Base-by-base conservation (phyloP, 2,329 filamentous ascomycete species). In the Grosmannia serpens region DNA sequence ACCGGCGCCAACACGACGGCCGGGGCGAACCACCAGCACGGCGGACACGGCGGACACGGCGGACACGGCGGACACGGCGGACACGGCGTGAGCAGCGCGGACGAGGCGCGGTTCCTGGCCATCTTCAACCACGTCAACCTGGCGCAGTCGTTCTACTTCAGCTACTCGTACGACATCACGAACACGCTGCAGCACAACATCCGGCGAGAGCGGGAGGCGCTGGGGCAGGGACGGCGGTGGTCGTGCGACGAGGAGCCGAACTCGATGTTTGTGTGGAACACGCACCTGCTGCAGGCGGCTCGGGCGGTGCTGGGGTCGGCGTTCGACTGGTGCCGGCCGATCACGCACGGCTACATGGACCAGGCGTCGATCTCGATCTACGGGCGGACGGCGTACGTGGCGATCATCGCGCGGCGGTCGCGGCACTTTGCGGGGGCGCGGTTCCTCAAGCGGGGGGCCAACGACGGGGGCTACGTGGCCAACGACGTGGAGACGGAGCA, bases 401-500 rank as follows among this genome's bases (percentile, higher is more conserved):
- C 92, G 0, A 85, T 99, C 56, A 95, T 99, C 66, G 95, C 94
- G 3, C 81, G 94, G 58, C 84, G 94, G 35, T 99, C 94, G 20
- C 83, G 94, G 10, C 90, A 89, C 71, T 99, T 97, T 71, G 94
- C 94, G 3, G 94, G 94, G 31, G 94, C 94, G 44, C 82, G 94
- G 4, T 99, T 96, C 65, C 74, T 99, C 57, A 99, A 99, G 71
- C 85, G 94, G 59, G 94, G 94, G 35, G 88, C 91, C 53, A 99
- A 99, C 67, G 94, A 99, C 70, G 70, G 91, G 59, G 92, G 94
- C 17, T 95, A 95, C 69, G 94, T 99, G 58, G 95, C 94, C 56
- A 99, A 99, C 68, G 95, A 99, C 71, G 94, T 99, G 27, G 95
- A 99, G 73, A 97, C 94, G 1, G 94, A 99, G 72, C 94, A 99